Percentiles rank a stretch among this genome's conserved stretches.
Evolutionary conservation across 2,329 filamentous ascomycete genomes (phyloP).

Genomic region (Epichloe typhina): DNA sequence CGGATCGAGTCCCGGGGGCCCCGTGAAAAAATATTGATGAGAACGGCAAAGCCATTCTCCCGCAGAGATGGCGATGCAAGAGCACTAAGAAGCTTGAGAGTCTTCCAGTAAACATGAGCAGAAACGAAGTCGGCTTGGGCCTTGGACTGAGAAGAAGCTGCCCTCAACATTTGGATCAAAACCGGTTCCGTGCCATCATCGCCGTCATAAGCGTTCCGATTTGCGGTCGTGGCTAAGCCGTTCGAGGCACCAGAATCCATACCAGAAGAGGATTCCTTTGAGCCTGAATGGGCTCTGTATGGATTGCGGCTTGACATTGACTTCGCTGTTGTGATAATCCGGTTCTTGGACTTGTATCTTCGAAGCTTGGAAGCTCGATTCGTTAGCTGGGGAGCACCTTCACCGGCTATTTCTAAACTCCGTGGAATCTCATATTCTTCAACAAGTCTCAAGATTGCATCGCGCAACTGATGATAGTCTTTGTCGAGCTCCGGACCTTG

Average conservation of each 20-base stretch:
- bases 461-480: constrained; percentile 68
- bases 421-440: constrained; percentile 72
- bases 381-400: constrained; percentile 49
- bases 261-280: constrained; percentile 6
- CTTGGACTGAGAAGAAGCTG: constrained; percentile 63
- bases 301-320: constrained; percentile 46
- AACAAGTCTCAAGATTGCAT: constrained; percentile 68
- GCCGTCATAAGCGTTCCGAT: neutral
- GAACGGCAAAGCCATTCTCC: constrained; percentile 54
- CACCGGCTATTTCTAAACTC: constrained; percentile 44
- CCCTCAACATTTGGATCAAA: constrained; percentile 60
- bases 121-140: constrained; percentile 72
- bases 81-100: constrained; percentile 57
- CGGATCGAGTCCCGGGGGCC: constrained; percentile 60
- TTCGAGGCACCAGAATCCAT: constrained; percentile 7
- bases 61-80: constrained; percentile 48
- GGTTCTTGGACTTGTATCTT: constrained; percentile 47
- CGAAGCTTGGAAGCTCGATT: constrained; percentile 53
- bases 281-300: constrained; percentile 28
- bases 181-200: constrained; percentile 31
- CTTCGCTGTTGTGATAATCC: constrained; percentile 36
- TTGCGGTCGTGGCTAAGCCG: neutral
- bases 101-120: constrained; percentile 76
- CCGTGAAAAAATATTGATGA: constrained; percentile 58
- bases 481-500: constrained; percentile 55